phyloP scores from a whole-genome alignment of 768 basidiomycete species.

The Lentinula guzmanii region DNA sequence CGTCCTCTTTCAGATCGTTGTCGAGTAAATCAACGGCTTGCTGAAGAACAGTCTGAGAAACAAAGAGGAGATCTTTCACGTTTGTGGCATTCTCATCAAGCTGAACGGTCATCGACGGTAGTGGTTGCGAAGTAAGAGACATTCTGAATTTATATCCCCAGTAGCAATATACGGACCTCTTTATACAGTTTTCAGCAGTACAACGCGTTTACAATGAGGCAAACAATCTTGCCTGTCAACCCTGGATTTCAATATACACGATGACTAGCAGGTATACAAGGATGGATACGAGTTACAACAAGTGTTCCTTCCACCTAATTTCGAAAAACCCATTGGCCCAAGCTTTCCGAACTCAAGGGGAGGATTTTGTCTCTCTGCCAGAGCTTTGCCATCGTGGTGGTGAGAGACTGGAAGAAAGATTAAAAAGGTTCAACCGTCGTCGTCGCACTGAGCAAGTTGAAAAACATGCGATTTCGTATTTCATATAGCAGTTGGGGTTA shows the following conservation, averaged over 20 bases:
- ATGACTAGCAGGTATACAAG: neutral
- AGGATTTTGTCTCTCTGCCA: slow-evolving; percentile 57
- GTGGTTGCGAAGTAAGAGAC: neutral
- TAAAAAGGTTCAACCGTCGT: slow-evolving; percentile 58
- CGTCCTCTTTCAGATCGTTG: slow-evolving; percentile 57
- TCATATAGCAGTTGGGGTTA: slow-evolving; percentile 8
- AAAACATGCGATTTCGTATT: slow-evolving; percentile 6
- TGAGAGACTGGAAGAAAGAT: slow-evolving; percentile 68
- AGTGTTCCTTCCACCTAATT: slow-evolving; percentile 75
- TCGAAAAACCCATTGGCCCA: slow-evolving; percentile 53
- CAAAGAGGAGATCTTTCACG: slow-evolving; percentile 53
- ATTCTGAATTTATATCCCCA: neutral
- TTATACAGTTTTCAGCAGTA: slow-evolving; percentile 4
- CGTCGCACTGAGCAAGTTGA: slow-evolving; percentile 55
- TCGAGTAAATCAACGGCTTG: slow-evolving; percentile 74
- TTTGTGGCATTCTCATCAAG: slow-evolving; percentile 14
- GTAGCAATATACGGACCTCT: neutral
- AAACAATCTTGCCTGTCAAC: slow-evolving; percentile 1
- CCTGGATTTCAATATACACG: neutral
- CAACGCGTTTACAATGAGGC: slow-evolving; percentile 9
- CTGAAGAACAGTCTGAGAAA: slow-evolving; percentile 59
- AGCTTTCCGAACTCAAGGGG: slow-evolving; percentile 77
- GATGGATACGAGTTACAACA: slow-evolving; percentile 14
- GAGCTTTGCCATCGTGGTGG: slow-evolving; percentile 45
- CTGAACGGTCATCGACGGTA: slow-evolving; percentile 18